A percentile compares a stretch with the other conserved stretches of the same genome.
Conservation (phyloP, 129 eudicot genomes). For the Lonicera japonica region DNA sequence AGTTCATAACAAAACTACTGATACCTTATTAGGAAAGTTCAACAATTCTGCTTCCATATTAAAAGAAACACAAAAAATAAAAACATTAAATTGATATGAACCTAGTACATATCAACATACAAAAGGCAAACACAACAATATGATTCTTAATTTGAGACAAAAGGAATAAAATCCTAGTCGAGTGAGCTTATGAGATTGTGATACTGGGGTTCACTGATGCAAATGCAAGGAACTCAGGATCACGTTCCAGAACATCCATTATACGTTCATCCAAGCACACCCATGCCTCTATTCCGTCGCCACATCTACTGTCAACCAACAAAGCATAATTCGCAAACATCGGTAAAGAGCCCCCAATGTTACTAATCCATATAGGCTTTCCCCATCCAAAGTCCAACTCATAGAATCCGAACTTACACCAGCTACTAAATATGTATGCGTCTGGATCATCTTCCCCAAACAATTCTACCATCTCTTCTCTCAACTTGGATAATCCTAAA, state of each 20-base stretch:
- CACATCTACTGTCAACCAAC: slow-evolving; percentile 16
- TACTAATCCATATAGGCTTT: slow-evolving; percentile 27
- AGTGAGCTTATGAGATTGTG: too few relatives aligned
- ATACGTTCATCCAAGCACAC: slow-evolving; percentile 11
- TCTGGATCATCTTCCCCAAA: not conserved
- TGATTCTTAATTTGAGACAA: not conserved
- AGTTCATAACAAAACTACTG: too few relatives aligned
- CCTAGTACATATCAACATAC: not conserved
- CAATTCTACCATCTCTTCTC: not conserved
- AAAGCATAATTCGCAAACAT: slow-evolving; percentile 1
- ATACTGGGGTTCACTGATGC: slow-evolving; percentile 7
- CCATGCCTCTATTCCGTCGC: slow-evolving; percentile 37
- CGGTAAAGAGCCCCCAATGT: not conserved
- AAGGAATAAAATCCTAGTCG: not conserved
- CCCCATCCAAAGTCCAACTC: slow-evolving; percentile 40
- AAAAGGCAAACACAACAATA: too few relatives aligned
- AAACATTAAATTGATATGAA: not conserved
- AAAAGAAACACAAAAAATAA: not conserved
- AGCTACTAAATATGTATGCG: slow-evolving; percentile 7
- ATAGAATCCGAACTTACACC: slow-evolving; percentile 24
- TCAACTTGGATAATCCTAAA: not conserved
- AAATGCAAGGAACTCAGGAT: slow-evolving; percentile 16
- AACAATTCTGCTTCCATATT: not conserved
- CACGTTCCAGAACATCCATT: slow-evolving; percentile 7
- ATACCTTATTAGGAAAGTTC: too few relatives aligned